Conservation (phyloP, 192 early-diverging fungal species). For the Entomortierella beljakovae region DNA sequence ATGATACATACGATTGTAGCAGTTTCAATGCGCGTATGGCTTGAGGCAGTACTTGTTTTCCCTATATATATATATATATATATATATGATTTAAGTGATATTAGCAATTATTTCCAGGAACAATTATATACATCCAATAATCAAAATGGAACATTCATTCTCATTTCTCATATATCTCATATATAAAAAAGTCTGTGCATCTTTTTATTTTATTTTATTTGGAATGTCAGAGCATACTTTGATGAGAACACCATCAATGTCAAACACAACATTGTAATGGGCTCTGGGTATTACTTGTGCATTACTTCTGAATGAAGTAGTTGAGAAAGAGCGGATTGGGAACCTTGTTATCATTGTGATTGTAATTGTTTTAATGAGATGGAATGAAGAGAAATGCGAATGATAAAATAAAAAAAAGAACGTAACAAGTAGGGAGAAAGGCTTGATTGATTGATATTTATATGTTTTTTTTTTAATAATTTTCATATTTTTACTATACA, state of each 20-base stretch:
- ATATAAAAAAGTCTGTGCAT: not conserved
- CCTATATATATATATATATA: no score
- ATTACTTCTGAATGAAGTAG: slow-evolving; percentile 3
- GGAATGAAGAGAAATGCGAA: slow-evolving; percentile 3
- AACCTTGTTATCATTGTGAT: slow-evolving; percentile 16
- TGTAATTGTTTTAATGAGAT: not conserved
- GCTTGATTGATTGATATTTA: not conserved
- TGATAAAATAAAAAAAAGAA: not conserved
- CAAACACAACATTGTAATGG: slow-evolving; percentile 68
- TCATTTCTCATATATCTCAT: no score
- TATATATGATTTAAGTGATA: no score
- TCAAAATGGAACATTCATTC: no score
- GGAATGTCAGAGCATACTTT: slow-evolving; percentile 55
- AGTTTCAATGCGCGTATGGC: slow-evolving; percentile 74
- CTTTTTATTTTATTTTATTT: not conserved
- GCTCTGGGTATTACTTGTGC: slow-evolving; percentile 21
- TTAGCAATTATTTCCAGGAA: no score
- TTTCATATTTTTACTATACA: not conserved
- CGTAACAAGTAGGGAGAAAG: not conserved
- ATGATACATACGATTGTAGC: slow-evolving; percentile 65
- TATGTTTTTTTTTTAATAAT: not conserved
- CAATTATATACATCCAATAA: no score
- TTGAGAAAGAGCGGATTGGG: slow-evolving; percentile 14
- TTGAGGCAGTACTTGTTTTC: slow-evolving; percentile 75
- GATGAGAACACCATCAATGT: slow-evolving; percentile 91